Conservation (phyloP, 345 rosid species). For the Nasturtium officinale region DNA sequence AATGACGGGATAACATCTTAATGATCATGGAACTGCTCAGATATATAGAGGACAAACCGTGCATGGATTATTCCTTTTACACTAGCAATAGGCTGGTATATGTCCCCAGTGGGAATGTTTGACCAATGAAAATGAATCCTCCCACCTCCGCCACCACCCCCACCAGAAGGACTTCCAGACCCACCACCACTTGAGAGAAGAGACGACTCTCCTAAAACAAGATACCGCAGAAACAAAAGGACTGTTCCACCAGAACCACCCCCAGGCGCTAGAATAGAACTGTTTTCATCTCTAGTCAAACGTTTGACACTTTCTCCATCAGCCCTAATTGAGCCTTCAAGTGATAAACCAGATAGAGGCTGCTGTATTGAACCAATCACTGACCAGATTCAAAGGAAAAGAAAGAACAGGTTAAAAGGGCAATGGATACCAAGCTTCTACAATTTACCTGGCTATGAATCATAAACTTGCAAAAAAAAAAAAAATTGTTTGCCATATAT, state of each 20-base stretch:
- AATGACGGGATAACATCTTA: background rate
- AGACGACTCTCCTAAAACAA: constrained; percentile 66
- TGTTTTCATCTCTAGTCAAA: constrained; percentile 42
- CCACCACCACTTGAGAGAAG: constrained; percentile 91
- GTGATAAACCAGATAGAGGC: constrained; percentile 78
- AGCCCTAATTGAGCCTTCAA: constrained; percentile 74
- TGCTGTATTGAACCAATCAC: constrained; percentile 97
- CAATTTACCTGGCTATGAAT: background rate
- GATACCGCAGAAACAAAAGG: constrained; percentile 68
- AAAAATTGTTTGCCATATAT: constrained; percentile 2
- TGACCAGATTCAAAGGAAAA: constrained; percentile 46
- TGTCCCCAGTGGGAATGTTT: constrained; percentile 94
- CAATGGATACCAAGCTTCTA: constrained; percentile 20
- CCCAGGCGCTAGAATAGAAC: constrained; percentile 63
- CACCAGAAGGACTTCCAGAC: constrained; percentile 70
- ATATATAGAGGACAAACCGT: constrained; percentile 54
- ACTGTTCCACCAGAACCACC: constrained; percentile 99
- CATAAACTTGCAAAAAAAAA: constrained; percentile 15
- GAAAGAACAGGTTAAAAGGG: constrained; percentile 28
- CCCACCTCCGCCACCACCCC: constrained; percentile 99
- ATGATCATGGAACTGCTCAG: constrained; percentile 7
- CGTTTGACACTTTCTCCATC: constrained; percentile 79
- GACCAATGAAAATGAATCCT: constrained; percentile 99
- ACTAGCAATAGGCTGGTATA: constrained; percentile 94
- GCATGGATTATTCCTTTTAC: constrained; percentile 72